A percentile compares a stretch with the other conserved stretches of the same genome.
These are phyloP conservation scores for Coemansia guatemalensis DNA, from an alignment of 192 early-diverging fungal genomes.

Conservation along the genomic window DNA sequence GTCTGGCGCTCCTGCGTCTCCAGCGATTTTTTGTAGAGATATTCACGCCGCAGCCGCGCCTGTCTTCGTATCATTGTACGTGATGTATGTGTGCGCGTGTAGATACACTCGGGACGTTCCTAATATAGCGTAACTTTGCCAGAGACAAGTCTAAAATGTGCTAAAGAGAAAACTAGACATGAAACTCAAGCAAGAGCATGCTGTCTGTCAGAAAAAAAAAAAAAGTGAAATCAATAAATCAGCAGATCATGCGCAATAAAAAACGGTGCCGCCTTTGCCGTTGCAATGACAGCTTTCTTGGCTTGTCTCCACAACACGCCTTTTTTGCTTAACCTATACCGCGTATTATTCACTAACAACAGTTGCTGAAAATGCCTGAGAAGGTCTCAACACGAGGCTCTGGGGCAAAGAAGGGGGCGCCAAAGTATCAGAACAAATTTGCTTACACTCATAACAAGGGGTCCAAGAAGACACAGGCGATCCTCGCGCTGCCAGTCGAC, in stretches of 20 bases:
- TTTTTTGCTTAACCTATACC: background rate
- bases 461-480: constrained; percentile 73
- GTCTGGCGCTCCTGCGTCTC: constrained; percentile 91
- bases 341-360: background rate
- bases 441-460: constrained; percentile 87
- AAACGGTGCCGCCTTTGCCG: background rate
- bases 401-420: constrained; percentile 68
- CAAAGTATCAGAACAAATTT: constrained; percentile 88
- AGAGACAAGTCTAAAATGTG: background rate
- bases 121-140: background rate
- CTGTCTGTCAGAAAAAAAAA: background rate
- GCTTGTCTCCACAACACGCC: background rate
- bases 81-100: background rate
- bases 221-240: background rate
- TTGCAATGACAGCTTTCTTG: background rate
- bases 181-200: background rate
- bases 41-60: constrained; percentile 88
- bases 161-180: background rate
- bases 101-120: background rate
- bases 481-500: constrained; percentile 73
- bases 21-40: constrained; percentile 94
- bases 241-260: background rate
- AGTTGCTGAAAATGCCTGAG: constrained; percentile 19
- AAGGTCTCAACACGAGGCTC: constrained; percentile 43
- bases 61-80: constrained; percentile 62